Base-by-base conservation (phyloP, 768 basidiomycete genomes). In the Hygrophorus pudorinus region DNA sequence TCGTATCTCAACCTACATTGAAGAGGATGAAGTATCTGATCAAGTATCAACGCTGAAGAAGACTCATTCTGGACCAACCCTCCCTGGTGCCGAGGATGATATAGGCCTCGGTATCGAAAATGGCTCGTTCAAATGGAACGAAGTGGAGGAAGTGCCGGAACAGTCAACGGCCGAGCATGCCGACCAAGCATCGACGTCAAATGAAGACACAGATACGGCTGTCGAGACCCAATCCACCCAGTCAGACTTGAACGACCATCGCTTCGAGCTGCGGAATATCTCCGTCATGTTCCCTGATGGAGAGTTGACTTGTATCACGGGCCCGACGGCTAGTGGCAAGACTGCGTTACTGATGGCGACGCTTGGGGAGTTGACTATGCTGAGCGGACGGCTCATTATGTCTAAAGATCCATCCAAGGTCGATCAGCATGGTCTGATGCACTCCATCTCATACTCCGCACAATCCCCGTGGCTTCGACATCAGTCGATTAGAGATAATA, bases 301-400 rank as follows among this genome's bases (percentile, higher is more conserved):
- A 8, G 57, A 78, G 57, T 62, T 92, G 13, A 77, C 83, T 0
- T 62, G 91, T 5, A 67, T 91, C 42, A 81, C 81, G 16, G 84
- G 83, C 1, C 84, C 86, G 0, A 89, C 86, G 4, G 88, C 85
- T 4, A 78, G 78, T 33, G 88, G 88, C 1, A 92, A 92, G 65
- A 86, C 82, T 0, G 85, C 87, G 0, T 60, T 89, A 1, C 67
- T 90, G 79, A 75, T 82, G 77, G 79, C 81, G 4, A 61, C 82
- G 9, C 68, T 85, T 1, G 83, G 84, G 14, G 85, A 86, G 56
- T 71, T 88, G 74, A 80, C 81, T 8, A 53, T 72, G 6, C 55
- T 52, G 2, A 69, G 70, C 10, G 76, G 76, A 1, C 62, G 65
- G 11, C 69, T 85, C 39, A 71, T 79, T 50, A 74, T 87, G 66